Evolutionary conservation across 1,139 yeast genomes (phyloP), one percentile per base, ranked within the genome.

Genomic region (Magnusiomyces suaveolens): DNA sequence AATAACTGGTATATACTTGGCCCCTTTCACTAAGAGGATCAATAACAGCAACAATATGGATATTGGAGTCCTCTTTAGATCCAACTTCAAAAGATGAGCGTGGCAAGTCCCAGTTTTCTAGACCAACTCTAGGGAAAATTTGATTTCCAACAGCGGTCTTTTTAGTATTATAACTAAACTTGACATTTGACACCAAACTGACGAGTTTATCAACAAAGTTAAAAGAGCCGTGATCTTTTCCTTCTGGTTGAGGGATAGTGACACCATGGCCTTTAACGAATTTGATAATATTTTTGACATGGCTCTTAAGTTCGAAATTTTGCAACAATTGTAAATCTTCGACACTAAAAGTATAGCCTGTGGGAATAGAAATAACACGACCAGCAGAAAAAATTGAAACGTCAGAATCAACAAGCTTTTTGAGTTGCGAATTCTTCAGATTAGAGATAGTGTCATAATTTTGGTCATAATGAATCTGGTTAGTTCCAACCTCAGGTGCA

Each of bases 21-120:
- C 95, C 78, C 25, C 72, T 64, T 60, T 84, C 88, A 56, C 79
- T 78, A 3, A 82, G 66, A 1, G 97, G 97, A 66, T 92, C 90
- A 46, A 87, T 62, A 1, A 86, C 71, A 1, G 85, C 72, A 4
- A 80, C 68, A 1, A 90, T 64, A 57, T 83, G 83, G 21, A 72
- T 53, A 10, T 58, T 46, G 3, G 69, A 59, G 26, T 54, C 51
- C 2, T 57, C 56, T 25, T 50, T 55, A 50, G 53, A 53, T 8
- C 53, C 54, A 3, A 66, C 66, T 54, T 52, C 58, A 41, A 70
- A 57, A 3, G 61, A 53, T 2, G 66, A 54, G 38, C 56, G 50
- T 20, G 57, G 58, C 36, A 57, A 52, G 14, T 41, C 51, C 64
- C 66, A 62, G 1, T 51, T 53, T 10, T 48, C 52, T 8, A 62